A percentile compares a stretch with the other conserved stretches of the same genome.
These are phyloP conservation scores for Cladosporium oxysporum DNA, from an alignment of 2,329 filamentous ascomycete species.

Conservation along the genomic window DNA sequence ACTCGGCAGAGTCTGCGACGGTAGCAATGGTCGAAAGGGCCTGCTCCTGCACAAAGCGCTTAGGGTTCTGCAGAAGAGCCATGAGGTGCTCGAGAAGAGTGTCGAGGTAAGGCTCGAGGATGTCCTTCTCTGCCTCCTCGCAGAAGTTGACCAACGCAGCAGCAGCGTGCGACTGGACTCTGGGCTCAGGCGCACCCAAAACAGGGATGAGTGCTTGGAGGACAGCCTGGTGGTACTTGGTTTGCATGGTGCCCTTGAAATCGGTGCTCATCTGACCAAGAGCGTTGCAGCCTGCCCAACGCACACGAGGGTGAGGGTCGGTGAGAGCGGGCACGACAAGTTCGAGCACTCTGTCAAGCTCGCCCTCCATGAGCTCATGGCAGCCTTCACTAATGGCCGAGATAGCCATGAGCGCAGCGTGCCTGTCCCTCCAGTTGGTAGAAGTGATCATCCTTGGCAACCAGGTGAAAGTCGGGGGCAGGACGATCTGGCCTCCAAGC, in stretches of 20 bases:
- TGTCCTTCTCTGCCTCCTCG: constrained; percentile 91
- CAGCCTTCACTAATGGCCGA: constrained; percentile 98
- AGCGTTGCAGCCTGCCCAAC: constrained; percentile 97
- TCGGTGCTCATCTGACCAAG: constrained; percentile 99
- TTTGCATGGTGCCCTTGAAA: constrained; percentile 97
- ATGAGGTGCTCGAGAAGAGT: constrained; percentile 82
- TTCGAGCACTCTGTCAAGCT: constrained; percentile 90
- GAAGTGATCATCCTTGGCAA: constrained; percentile 97
- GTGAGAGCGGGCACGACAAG: constrained; percentile 89
- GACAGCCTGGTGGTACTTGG: constrained; percentile 86
- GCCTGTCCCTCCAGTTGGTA: constrained; percentile 88
- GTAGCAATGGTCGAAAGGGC: constrained; percentile 97
- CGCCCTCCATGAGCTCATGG: constrained; percentile 90
- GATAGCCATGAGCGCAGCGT: constrained; percentile 97
- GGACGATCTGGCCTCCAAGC: constrained; percentile 87
- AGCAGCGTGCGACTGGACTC: constrained; percentile 94
- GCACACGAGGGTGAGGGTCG: constrained; percentile 88
- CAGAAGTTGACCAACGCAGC: constrained; percentile 99
- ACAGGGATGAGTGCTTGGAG: constrained; percentile 91
- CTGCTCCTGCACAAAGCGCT: constrained; percentile 97
- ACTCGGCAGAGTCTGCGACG: constrained; percentile 96
- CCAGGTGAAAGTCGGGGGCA: constrained; percentile 95
- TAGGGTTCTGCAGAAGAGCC: constrained; percentile 83
- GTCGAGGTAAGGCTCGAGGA: constrained; percentile 90
- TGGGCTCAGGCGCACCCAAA: constrained; percentile 82